These are phyloP conservation scores for Cephalotrichum gorgonifer DNA, from an alignment of 2,329 filamentous ascomycete genomes.

Conservation along the genomic window DNA sequence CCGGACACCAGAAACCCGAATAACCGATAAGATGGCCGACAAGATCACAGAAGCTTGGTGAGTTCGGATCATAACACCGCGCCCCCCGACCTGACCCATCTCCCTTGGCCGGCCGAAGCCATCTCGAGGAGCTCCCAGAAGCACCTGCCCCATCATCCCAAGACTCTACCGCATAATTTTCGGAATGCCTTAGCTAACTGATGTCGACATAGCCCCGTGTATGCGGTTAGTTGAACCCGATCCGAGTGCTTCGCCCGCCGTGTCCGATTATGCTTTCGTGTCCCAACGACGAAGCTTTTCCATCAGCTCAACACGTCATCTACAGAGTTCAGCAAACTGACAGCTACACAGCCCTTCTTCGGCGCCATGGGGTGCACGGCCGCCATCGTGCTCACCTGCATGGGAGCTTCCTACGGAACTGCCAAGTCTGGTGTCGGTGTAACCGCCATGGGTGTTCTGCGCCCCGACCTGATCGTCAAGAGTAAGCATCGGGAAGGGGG, in stretches of 20 bases:
- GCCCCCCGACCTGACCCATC: conserved; percentile 13
- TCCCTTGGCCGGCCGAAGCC: conserved; percentile 7
- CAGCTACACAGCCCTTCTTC: conserved; percentile 61
- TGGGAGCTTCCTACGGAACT: conserved; percentile 95
- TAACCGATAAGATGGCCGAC: conserved; percentile 49
- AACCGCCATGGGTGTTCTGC: conserved; percentile 93
- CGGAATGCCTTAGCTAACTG: conserved; percentile 28
- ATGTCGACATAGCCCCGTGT: conserved; percentile 66
- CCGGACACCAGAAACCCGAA: conserved; percentile 15
- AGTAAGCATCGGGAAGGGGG: conserved; percentile 51
- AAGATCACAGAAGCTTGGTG: conserved; percentile 63
- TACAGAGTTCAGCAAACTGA: conserved; percentile 19
- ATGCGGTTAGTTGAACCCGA: conserved; percentile 72
- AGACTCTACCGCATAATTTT: conserved; percentile 16
- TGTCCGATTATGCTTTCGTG: conserved; percentile 10
- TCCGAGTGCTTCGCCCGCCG: neutral
- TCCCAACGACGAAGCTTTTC: conserved; percentile 5
- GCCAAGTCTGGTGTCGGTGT: conserved; percentile 99
- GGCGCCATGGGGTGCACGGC: conserved; percentile 95
- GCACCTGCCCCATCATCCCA: conserved; percentile 18
- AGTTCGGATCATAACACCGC: conserved; percentile 29
- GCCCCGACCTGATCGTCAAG: conserved; percentile 98
- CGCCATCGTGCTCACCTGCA: conserved; percentile 94
- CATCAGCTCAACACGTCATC: conserved; percentile 7
- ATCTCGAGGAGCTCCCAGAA: conserved; percentile 10